Evolutionary conservation across 2,329 filamentous ascomycete genomes (phyloP), one percentile per base, ranked within the genome.

Genomic region (Microthyrium microscopicum): DNA sequence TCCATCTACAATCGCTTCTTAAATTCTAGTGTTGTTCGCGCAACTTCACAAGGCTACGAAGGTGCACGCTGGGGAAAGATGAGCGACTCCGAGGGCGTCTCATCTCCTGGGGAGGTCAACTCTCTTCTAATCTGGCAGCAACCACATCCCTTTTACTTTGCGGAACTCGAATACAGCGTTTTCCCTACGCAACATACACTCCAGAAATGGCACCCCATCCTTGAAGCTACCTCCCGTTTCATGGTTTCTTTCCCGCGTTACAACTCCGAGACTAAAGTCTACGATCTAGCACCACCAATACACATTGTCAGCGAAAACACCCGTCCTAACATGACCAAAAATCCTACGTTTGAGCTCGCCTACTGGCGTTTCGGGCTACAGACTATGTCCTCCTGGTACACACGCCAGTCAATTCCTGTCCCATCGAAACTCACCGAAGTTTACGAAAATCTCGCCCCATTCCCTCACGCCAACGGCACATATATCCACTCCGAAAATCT

Each of bases 301-400:
- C 64, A 66, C 36, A 60, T 61, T 0, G 60, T 63, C 4, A 61
- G 62, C 1, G 70, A 74, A 43, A 74, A 72, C 40, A 73, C 70
- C 0, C 57, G 59, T 8, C 67, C 68, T 1, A 71, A 72, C 38
- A 48, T 44, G 2, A 73, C 68, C 0, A 45, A 64, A 3, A 73
- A 73, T 41, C 66, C 70, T 13, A 61, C 67, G 0, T 74, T 73
- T 36, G 70, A 74, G 50, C 51, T 59, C 4, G 63, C 68, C 5
- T 74, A 74, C 47, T 73, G 68, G 68, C 57, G 64, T 12, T 73
- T 73, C 38, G 70, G 70, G 2, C 55, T 73, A 12, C 58, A 65
- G 17, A 47, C 71, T 2, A 70, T 69, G 3, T 52, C 56, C 3
- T 42, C 49, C 7, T 74, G 70, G 69, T 66, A 65, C 43, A 37